Evolutionary conservation across 139 green algal genomes (phyloP).

Genomic region (Chlamydomonas sp.): DNA sequence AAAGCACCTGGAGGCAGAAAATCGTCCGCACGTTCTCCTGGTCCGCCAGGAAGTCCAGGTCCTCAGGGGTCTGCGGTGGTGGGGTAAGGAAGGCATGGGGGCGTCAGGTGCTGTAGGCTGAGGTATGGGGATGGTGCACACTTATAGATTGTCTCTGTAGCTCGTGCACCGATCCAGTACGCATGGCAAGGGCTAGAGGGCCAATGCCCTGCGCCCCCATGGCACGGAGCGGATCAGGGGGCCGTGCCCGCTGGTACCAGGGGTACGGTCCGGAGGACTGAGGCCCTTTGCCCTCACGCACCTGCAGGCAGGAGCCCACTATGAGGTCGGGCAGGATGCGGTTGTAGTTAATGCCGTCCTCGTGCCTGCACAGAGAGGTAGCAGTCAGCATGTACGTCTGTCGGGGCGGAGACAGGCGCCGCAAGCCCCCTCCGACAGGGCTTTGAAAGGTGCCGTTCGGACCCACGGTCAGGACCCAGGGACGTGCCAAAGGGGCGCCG

Average conservation of each 20-base stretch:
- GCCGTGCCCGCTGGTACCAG: no score
- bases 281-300: background rate
- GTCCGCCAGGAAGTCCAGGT: slow-evolving; percentile 81
- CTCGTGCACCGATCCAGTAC: no score
- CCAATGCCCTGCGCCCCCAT: no score
- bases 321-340: slow-evolving; percentile 89
- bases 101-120: background rate
- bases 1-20: slow-evolving; percentile 78
- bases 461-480: background rate
- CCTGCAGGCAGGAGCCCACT: slow-evolving; percentile 92
- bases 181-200: no score
- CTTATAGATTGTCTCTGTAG: background rate
- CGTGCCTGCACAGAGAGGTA: slow-evolving; percentile 62
- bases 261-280: no score
- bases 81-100: background rate
- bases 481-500: background rate
- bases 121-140: background rate
- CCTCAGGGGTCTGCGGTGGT: slow-evolving; percentile 59
- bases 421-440: background rate
- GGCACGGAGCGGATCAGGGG: no score
- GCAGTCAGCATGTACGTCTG: background rate
- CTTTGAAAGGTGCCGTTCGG: background rate
- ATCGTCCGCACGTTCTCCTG: slow-evolving; percentile 81
- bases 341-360: slow-evolving; percentile 94
- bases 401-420: no score